Evolutionary conservation across 192 early-diverging fungal species (phyloP).

Genomic region (Diversispora epigaea): DNA sequence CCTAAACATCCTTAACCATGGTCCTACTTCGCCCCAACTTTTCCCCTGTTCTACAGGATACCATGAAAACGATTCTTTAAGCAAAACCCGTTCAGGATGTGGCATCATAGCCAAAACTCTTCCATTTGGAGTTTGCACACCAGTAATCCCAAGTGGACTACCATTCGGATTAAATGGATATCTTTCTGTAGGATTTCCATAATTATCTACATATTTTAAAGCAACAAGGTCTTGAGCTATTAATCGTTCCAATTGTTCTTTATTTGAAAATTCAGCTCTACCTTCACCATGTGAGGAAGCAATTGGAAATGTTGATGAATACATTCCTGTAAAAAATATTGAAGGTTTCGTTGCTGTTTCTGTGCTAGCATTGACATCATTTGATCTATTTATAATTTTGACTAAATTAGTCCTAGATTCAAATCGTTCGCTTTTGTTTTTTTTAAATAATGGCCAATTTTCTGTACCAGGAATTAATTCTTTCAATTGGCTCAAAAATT

Average conservation of each 20-base stretch:
- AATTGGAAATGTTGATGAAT: constrained; percentile 85
- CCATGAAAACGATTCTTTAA: constrained; percentile 89
- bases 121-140: constrained; percentile 78
- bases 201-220: constrained; percentile 82
- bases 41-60: constrained; percentile 52
- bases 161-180: constrained; percentile 99
- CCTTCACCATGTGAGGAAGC: constrained; percentile 99
- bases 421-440: constrained; percentile 93
- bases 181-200: constrained; percentile 67
- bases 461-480: constrained; percentile 84
- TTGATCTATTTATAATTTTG: constrained; percentile 50
- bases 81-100: constrained; percentile 93
- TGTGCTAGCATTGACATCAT: not conserved
- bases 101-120: constrained; percentile 96
- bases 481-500: constrained; percentile 87
- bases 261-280: constrained; percentile 69
- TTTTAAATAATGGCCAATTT: constrained; percentile 89
- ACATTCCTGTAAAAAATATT: constrained; percentile 92
- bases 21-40: constrained; percentile 70
- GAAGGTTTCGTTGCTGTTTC: constrained; percentile 33
- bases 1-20: constrained; percentile 91
- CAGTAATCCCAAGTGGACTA: constrained; percentile 82
- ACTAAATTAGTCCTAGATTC: constrained; percentile 88
- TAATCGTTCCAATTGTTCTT: constrained; percentile 46
- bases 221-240: constrained; percentile 58